These are phyloP conservation scores for Pythium rishiriense DNA, from an alignment of 352 stramenopile species.

Conservation along the genomic window DNA sequence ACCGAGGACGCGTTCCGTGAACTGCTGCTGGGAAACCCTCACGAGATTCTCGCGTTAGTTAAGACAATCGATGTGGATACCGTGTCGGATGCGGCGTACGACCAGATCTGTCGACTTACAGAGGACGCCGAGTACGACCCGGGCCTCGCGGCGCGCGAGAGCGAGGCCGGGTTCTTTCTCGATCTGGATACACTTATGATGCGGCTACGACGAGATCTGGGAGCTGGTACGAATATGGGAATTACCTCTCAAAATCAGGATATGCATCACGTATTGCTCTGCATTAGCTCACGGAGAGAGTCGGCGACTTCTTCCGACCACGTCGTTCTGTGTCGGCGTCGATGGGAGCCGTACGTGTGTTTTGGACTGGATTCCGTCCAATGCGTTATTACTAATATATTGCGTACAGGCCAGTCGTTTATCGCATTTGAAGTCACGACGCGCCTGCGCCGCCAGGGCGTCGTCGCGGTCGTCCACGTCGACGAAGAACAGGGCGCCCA, in stretches of 20 bases:
- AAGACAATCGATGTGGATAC: slow-evolving; percentile 28
- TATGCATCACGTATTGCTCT: background rate
- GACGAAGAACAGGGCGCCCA: slow-evolving; percentile 40
- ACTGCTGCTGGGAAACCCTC: slow-evolving; percentile 40
- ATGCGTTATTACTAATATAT: background rate
- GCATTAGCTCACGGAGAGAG: slow-evolving; percentile 40
- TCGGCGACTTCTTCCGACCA: slow-evolving; percentile 41
- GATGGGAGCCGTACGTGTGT: slow-evolving; percentile 63
- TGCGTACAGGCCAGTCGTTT: slow-evolving; percentile 51
- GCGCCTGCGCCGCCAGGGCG: slow-evolving; percentile 48
- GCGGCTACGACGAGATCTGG: slow-evolving; percentile 36
- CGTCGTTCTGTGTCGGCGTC: slow-evolving; percentile 53
- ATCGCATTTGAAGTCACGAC: slow-evolving; percentile 54
- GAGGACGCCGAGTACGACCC: slow-evolving; percentile 61
- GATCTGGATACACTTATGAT: slow-evolving; percentile 47
- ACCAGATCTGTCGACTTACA: slow-evolving; percentile 48
- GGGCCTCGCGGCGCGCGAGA: slow-evolving; percentile 51
- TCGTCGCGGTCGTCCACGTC: slow-evolving; percentile 45
- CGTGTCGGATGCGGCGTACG: slow-evolving; percentile 39
- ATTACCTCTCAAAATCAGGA: background rate
- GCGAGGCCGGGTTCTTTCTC: slow-evolving; percentile 62
- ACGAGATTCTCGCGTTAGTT: slow-evolving; percentile 37
- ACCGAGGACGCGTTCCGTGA: slow-evolving; percentile 47
- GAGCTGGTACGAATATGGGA: slow-evolving; percentile 21
- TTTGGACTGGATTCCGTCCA: background rate